A percentile compares a stretch with the other conserved stretches of the same genome.
Conservation (phyloP, 148 eudicot genomes). For the Hydrangea macrophylla region DNA sequence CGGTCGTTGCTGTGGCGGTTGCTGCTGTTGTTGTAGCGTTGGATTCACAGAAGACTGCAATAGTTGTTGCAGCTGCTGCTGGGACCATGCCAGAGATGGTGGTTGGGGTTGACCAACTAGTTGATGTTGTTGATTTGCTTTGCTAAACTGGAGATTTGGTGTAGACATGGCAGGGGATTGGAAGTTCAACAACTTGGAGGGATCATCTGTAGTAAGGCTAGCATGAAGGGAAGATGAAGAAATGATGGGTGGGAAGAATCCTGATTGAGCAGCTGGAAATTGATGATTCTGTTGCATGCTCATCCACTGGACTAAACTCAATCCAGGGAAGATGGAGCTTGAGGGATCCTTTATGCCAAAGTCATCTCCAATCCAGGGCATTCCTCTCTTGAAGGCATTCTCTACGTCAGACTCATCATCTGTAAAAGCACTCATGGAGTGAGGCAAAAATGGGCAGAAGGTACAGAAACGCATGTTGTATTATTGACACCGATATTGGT, state of each 20-base stretch:
- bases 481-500: too few relatives aligned
- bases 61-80: conserved; percentile 62
- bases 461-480: too few relatives aligned
- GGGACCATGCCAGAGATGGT: conserved; percentile 54
- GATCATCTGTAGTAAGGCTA: conserved; percentile 57
- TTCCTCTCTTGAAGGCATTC: conserved; percentile 61
- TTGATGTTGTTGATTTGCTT: conserved; percentile 56
- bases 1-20: conserved; percentile 20
- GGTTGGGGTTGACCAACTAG: conserved; percentile 54
- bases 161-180: conserved; percentile 58
- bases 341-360: conserved; percentile 77
- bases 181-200: conserved; percentile 79
- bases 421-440: conserved; percentile 24
- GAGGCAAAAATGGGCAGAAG: neutral
- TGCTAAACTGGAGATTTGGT: conserved; percentile 56
- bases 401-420: conserved; percentile 80
- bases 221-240: conserved; percentile 41
- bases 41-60: conserved; percentile 35
- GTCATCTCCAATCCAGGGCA: conserved; percentile 93
- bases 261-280: conserved; percentile 54
- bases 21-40: conserved; percentile 33
- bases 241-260: conserved; percentile 50
- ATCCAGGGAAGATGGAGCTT: conserved; percentile 79
- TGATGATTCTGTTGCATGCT: conserved; percentile 91
- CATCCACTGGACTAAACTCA: conserved; percentile 97